These are phyloP conservation scores for Talaromyces amestolkiae DNA, from an alignment of 2,329 filamentous ascomycete species.

Conservation along the genomic window DNA sequence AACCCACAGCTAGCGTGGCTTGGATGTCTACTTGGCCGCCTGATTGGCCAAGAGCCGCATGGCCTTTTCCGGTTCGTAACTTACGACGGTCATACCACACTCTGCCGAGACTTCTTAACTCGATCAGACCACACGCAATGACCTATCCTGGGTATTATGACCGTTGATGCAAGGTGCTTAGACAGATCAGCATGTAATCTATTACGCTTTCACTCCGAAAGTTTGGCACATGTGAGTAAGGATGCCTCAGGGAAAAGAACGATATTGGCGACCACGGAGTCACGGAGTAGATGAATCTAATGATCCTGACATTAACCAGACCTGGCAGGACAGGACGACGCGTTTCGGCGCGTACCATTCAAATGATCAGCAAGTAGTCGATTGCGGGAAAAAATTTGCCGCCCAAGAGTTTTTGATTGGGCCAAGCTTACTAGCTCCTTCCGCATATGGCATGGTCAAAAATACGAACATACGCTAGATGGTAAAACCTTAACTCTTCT, in stretches of 20 bases:
- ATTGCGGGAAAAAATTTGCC: neutral
- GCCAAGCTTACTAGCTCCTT: neutral
- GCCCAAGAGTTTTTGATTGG: neutral
- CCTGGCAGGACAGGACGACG: neutral
- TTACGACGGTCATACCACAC: neutral
- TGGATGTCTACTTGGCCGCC: neutral
- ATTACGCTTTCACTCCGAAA: neutral
- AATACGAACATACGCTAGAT: neutral
- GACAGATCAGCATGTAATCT: neutral
- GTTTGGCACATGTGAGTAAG: neutral
- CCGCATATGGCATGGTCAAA: neutral
- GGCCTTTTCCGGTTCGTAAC: neutral
- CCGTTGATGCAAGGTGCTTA: neutral
- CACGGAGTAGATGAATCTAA: neutral
- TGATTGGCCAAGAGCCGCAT: slow-evolving; percentile 2
- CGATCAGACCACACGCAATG: slow-evolving; percentile 1
- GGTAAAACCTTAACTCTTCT: slow-evolving; percentile 2
- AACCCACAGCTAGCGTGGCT: neutral
- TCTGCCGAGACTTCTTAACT: neutral
- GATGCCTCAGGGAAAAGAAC: no score
- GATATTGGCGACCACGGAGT: no score
- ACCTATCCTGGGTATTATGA: neutral
- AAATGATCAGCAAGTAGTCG: neutral
- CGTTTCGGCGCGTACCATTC: neutral
- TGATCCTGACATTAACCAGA: neutral